These are phyloP conservation scores for Eucalyptus guilfoylei DNA, from an alignment of 345 rosid genomes.

Conservation along the genomic window DNA sequence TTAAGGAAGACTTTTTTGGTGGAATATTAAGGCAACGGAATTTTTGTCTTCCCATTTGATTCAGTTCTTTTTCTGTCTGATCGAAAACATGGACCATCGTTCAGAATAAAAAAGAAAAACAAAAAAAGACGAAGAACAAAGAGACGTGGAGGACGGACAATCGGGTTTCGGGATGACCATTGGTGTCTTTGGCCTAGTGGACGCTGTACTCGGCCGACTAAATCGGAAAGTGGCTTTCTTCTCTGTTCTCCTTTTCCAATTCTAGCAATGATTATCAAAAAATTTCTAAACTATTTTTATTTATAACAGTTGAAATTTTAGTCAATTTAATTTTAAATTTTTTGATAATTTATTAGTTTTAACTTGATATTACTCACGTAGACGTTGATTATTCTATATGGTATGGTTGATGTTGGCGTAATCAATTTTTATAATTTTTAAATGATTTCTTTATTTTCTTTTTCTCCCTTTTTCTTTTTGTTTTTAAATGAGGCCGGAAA, in stretches of 20 bases:
- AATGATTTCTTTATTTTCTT: no score
- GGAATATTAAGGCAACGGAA: not conserved
- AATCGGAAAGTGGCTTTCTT: not conserved
- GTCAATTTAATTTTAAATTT: accelerated
- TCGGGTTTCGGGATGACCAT: not conserved
- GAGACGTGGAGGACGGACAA: not conserved
- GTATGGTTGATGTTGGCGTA: accelerated
- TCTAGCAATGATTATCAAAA: not conserved
- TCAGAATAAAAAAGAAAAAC: no score
- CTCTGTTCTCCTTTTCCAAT: not conserved
- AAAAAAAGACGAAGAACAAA: not conserved
- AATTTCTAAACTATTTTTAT: not conserved
- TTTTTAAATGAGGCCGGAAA: not conserved
- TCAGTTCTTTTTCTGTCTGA: not conserved
- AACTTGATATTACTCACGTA: accelerated
- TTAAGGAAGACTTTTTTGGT: not conserved
- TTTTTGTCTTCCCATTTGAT: not conserved
- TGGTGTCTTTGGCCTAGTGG: not conserved
- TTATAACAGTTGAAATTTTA: not conserved
- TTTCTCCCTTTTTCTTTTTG: not conserved
- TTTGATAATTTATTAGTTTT: not conserved
- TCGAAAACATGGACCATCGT: not conserved
- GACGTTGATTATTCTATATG: accelerated
- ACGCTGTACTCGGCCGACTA: not conserved
- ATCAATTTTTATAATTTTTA: not conserved